Evolutionary conservation across 2,329 filamentous ascomycete genomes (phyloP).

Genomic region (Colletotrichum coccodes): DNA sequence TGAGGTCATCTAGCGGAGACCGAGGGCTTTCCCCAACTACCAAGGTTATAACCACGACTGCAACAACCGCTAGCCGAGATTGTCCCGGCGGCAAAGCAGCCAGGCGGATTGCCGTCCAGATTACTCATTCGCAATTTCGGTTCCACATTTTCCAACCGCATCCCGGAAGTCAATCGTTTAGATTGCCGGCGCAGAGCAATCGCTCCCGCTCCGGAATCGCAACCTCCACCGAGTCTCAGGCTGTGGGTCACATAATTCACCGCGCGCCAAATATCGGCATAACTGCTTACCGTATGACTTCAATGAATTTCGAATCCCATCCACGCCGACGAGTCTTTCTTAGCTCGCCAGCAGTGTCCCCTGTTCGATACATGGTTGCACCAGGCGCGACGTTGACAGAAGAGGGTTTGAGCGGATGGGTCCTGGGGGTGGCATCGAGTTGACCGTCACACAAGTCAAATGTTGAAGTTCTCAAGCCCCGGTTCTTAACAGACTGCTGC

Average conservation of each 20-base stretch:
- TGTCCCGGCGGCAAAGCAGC: constrained; percentile 2
- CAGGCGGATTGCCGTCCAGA: neutral
- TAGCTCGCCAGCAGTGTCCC: too few relatives aligned
- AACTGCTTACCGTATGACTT: neutral
- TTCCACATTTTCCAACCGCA: neutral
- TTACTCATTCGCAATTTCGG: neutral
- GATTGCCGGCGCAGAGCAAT: constrained; percentile 5
- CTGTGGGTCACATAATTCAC: neutral
- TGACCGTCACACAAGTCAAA: too few relatives aligned
- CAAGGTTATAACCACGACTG: too few relatives aligned
- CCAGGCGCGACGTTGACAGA: too few relatives aligned
- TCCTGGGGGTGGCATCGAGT: too few relatives aligned
- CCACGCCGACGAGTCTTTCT: too few relatives aligned
- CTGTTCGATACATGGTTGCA: too few relatives aligned
- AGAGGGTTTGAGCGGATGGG: too few relatives aligned
- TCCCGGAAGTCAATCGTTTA: constrained; percentile 13
- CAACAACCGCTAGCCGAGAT: neutral
- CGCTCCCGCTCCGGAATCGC: constrained; percentile 17
- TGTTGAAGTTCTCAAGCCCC: too few relatives aligned
- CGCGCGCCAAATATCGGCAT: too few relatives aligned
- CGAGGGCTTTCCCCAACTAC: constrained; percentile 19
- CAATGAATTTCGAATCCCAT: too few relatives aligned
- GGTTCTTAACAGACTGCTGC: too few relatives aligned
- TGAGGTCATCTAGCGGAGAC: neutral
- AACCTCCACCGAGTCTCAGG: constrained; percentile 1